Percentiles rank a stretch among this genome's conserved stretches.
phyloP scores from a whole-genome alignment of 2,329 filamentous ascomycete genomes.

The Aspergillus thermomutatus region DNA sequence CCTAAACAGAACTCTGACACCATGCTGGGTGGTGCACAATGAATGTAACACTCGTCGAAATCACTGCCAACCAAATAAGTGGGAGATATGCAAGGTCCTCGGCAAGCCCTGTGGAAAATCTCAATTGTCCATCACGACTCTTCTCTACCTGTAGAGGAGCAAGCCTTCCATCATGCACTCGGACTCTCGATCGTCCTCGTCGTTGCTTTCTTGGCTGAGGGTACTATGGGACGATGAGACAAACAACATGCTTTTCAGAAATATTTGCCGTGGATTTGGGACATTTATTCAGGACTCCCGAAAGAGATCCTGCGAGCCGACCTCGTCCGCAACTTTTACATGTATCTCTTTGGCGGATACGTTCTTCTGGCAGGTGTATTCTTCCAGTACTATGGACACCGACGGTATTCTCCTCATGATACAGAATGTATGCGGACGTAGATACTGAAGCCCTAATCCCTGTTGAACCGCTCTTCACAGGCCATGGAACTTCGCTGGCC shows the following conservation, averaged over 20 bases:
- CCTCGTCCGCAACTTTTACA: conserved; percentile 18
- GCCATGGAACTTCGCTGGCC: conserved; percentile 10
- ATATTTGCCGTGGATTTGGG: conserved; percentile 18
- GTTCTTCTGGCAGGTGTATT: not conserved
- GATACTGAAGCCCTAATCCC: conserved; percentile 20
- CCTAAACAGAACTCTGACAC: too few species aligned
- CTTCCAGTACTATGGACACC: not conserved
- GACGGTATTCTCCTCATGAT: not conserved
- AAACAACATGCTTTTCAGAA: conserved; percentile 11
- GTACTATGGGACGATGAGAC: conserved; percentile 19
- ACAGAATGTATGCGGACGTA: conserved; percentile 20
- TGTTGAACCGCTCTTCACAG: conserved; percentile 11
- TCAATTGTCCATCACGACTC: too few species aligned
- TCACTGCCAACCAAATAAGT: too few species aligned
- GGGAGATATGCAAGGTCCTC: too few species aligned
- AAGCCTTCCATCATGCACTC: not conserved
- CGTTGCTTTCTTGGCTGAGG: not conserved
- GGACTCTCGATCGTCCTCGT: not conserved
- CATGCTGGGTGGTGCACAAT: too few species aligned
- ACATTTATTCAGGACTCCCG: conserved; percentile 13
- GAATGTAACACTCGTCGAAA: too few species aligned
- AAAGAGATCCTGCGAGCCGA: conserved; percentile 18
- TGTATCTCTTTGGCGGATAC: conserved; percentile 19
- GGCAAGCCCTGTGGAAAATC: too few species aligned
- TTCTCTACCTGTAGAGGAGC: too few species aligned